Percentiles rank a stretch among this genome's conserved stretches.
phyloP scores from a whole-genome alignment of 2,329 filamentous ascomycete species.

The Westerdykella sp. region DNA sequence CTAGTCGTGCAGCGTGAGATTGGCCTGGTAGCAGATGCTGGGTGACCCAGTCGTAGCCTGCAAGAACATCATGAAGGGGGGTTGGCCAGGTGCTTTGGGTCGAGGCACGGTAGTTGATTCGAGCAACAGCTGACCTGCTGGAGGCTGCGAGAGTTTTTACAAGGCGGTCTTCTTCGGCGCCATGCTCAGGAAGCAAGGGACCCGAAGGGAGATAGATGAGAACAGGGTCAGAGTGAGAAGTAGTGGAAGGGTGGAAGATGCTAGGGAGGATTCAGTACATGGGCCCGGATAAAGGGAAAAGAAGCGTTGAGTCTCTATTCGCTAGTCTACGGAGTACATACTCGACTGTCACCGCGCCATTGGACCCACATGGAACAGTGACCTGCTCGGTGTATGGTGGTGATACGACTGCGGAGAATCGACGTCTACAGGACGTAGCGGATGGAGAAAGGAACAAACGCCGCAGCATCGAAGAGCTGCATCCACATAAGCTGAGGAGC shows the following conservation, averaged over 20 bases:
- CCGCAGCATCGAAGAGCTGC: constrained; percentile 13
- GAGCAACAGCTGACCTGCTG: constrained; percentile 38
- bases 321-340: constrained; percentile 19
- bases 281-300: not conserved
- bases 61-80: constrained; percentile 44
- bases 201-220: constrained; percentile 43
- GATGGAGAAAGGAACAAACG: constrained; percentile 6
- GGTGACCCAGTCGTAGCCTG: constrained; percentile 44
- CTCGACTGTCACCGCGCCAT: constrained; percentile 40
- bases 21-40: constrained; percentile 30
- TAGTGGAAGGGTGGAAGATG: constrained; percentile 27
- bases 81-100: constrained; percentile 37
- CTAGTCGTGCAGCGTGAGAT: constrained; percentile 27
- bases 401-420: constrained; percentile 17
- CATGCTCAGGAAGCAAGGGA: constrained; percentile 24
- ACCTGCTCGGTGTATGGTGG: constrained; percentile 25
- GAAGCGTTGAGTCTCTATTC: too few species aligned
- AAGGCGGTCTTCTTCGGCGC: constrained; percentile 25
- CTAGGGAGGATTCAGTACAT: constrained; percentile 16
- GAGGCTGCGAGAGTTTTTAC: constrained; percentile 32
- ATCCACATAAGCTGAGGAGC: not conserved
- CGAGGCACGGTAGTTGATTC: constrained; percentile 42
- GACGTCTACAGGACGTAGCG: constrained; percentile 5
- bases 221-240: constrained; percentile 14
- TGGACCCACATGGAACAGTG: constrained; percentile 37